Base-by-base conservation (phyloP, 1,284 basidiomycete species). In the Tetrapyrgos nigripes region DNA sequence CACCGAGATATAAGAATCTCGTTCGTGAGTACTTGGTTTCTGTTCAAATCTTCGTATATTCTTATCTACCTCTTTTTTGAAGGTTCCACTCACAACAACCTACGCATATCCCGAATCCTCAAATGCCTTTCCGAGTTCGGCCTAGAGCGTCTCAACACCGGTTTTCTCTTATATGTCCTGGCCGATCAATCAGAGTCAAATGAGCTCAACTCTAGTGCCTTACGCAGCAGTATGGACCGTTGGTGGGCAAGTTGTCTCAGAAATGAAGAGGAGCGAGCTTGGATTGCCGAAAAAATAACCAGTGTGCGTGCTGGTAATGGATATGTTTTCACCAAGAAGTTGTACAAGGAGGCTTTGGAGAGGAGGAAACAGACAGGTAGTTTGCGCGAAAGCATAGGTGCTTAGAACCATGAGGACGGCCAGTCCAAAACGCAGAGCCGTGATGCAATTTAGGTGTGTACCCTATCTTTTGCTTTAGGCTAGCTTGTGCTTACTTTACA, bases 221-320 rank as follows among this genome's bases (percentile, higher is more conserved):
- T 91, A 47, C 73, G 74, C 47, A 75, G 76, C 59, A 91, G 89
- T 70, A 87, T 92, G 85, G 90, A 92, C 62, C 74, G 78, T 57
- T 93, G 88, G 87, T 92, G 91, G 91, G 83, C 84, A 24, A 87
- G 88, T 66, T 92, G 89, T 68, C 76, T 92, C 52, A 75, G 89
- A 59, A 80, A 88, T 62, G 77, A 82, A 21, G 74, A 76, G 58
- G 87, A 89, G 63, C 74, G 89, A 61, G 69, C 75, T 37, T 86
- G 81, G 79, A 76, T 92, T 31, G 75, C 78, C 27, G 71, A 68
- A 29, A 63, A 80, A 50, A 84, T 91, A 33, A 63, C 64, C 54
- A 76, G 77, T 61, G 84, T 84, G 49, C 79, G 87, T 57, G 63
- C 64, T 29, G 73, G 71, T 21, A 68, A 77, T 26, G 76, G 69